Evolutionary conservation across 108 stramenopile genomes (phyloP), one percentile per base, ranked within the genome.

Genomic region (Cylindrotheca fusiformis): DNA sequence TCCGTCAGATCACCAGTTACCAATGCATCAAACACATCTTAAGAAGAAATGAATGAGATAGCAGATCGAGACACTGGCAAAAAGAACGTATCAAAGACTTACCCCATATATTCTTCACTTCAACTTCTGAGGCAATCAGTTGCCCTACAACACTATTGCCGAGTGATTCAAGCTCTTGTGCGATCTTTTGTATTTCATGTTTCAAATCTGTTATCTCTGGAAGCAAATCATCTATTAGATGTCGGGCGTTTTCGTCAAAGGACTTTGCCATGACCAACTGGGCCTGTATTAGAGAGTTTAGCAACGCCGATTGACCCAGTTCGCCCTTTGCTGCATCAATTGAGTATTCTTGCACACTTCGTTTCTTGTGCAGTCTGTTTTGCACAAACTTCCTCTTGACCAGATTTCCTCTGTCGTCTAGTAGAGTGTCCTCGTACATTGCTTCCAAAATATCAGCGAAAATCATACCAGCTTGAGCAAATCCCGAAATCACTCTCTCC

Each of bases 81-180:
- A 6, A 51, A 4, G 50, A 51, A n/a, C 5, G 50, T 51, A 8
- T 22, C 19, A 51, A 48, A 14, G 4, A 79, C 84, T 78, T 55
- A 85, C 82, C 76, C 85, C 85, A 86, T 3, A 82, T 72, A 17
- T 66, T 75, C 32, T 74, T 73, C 1, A 88, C 79, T 55, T 84
- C 83, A 32, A 73, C 56, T 71, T 88, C 87, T 0, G 84, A 79
- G 26, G 65, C 59, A 67, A 82, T 84, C 24, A 88, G 58, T 51
- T 88, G 83, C n/a, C 62, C 32, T 55, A 84, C 65, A 4, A 88
- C 78, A 23, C 79, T 54, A 55, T 83, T 77, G 1, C 87, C 87
- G 59, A 65, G 55, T 10, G 19, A 8, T 22, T 58, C 62, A 24
- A 72, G 50, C 48, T 63, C 48, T 45, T 10, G 25, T 4, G 55